Conservation (phyloP, 148 eudicot species). For the Salicornia ramosissima region DNA sequence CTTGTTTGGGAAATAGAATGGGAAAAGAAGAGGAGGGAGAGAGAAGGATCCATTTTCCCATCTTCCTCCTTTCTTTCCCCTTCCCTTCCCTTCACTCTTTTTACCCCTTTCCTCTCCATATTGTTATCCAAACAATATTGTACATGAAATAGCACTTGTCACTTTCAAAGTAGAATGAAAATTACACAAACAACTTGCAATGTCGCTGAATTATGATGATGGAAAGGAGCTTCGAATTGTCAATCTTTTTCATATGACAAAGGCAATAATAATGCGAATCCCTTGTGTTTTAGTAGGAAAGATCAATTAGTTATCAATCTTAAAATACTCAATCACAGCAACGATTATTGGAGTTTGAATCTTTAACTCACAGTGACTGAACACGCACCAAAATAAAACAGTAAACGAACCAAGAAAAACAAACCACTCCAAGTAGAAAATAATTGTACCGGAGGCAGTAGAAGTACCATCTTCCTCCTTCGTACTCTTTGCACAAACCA, state of each 20-base stretch:
- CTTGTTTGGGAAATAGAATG: too few species aligned
- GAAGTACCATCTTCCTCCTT: conserved; percentile 56
- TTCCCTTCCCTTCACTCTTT: too few species aligned
- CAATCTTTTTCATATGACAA: not conserved
- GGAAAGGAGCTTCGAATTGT: too few species aligned
- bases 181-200: not conserved
- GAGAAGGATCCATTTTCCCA: too few species aligned
- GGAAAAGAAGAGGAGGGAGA: too few species aligned
- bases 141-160: not conserved
- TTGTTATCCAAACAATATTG: not conserved
- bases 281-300: not conserved
- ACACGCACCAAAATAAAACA: not conserved
- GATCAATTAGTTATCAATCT: not conserved
- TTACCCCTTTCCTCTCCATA: too few species aligned
- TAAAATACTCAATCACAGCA: not conserved
- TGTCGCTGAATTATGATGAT: not conserved
- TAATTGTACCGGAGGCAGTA: conserved; percentile 40
- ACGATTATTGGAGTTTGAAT: not conserved
- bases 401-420: not conserved
- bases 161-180: not conserved
- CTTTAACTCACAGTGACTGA: not conserved
- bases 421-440: not conserved
- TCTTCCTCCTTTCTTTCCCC: too few species aligned
- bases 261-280: not conserved
- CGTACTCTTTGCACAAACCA: conserved; percentile 39